Evolutionary conservation across 1,284 basidiomycete genomes (phyloP), one percentile per base, ranked within the genome.

Genomic region (Porodaedalea pini): DNA sequence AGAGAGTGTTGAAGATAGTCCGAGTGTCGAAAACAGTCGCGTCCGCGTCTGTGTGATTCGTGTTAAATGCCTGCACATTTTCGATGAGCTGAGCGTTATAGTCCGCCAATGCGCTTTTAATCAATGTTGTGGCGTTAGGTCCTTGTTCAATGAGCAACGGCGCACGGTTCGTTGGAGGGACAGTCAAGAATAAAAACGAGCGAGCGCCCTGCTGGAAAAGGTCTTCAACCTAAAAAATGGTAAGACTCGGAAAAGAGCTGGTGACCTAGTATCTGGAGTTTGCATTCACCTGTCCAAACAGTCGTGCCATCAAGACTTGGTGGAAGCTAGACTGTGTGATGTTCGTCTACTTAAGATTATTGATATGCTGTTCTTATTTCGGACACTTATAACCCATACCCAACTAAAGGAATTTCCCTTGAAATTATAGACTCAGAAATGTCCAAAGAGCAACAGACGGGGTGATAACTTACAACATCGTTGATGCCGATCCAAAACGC

Each of bases 401-500:
- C 80, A 84, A 50, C 66, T 64, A 54, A 71, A 77, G 1, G 82
- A 79, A 62, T 77, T 78, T 36, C 79, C 80, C 80, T 82, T 51
- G 2, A 43, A 47, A 23, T 36, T 13, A 31, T 32, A 48, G 37
- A 36, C 17, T 48, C 5, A 55, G 23, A 13, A 37, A 39, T n/a
- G n/a, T n/a, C n/a, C n/a, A n/a, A 5, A 25, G 21, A 31, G n/a
- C 13, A 17, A 19, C 2, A 17, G 17, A 15, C 23, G 25, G 59
- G 31, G 39, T n/a, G 40, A 59, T 39, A 41, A 70, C 75, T 52
- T 67, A 83, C 81, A 45, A 84, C 76, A 61, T 83, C 83, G 57
- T 85, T 85, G 57, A 86, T 86, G 4, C 83, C 84, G 62, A 86
- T 83, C 80, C 82, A 86, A 53, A 85, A 65, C 2, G 79, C 78